phyloP scores from a whole-genome alignment of 768 basidiomycete genomes.

The Podaxis sp. region DNA sequence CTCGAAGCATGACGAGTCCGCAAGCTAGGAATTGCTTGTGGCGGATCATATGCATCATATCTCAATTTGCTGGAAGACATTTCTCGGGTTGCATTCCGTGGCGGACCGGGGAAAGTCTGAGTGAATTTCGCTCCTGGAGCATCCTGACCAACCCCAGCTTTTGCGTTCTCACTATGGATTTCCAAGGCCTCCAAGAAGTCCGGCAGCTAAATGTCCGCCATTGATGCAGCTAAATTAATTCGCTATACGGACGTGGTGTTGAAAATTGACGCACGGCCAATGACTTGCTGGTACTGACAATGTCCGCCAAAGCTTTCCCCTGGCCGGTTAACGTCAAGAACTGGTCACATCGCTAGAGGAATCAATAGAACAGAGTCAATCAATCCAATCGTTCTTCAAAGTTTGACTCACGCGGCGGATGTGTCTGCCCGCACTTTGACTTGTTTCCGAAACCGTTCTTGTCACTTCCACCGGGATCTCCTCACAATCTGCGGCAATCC shows the following conservation, averaged over 20 bases:
- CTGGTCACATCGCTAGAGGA: conserved; percentile 64
- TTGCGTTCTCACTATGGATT: conserved; percentile 21
- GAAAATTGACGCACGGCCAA: conserved; percentile 43
- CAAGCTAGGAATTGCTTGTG: conserved; percentile 48
- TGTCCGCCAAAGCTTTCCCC: conserved; percentile 40
- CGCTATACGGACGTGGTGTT: neutral
- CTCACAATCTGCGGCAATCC: conserved; percentile 54
- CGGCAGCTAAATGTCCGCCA: conserved; percentile 51
- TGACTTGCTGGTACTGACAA: conserved; percentile 48
- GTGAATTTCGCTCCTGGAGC: conserved; percentile 16
- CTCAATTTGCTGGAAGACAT: conserved; percentile 45
- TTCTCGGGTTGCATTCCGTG: conserved; percentile 13
- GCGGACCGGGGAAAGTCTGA: conserved; percentile 2
- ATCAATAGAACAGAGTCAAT: conserved; percentile 13
- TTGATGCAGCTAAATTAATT: neutral
- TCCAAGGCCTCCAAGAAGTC: conserved; percentile 61
- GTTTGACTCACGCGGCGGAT: conserved; percentile 33
- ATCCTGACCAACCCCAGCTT: conserved; percentile 8
- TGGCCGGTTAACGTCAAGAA: conserved; percentile 52
- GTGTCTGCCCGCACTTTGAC: conserved; percentile 46
- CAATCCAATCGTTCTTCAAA: neutral
- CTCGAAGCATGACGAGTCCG: conserved; percentile 29
- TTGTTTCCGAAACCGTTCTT: conserved; percentile 39
- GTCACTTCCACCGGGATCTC: conserved; percentile 46
- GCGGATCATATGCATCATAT: conserved; percentile 70